Conservation (phyloP, 2,329 filamentous ascomycete species). For the Neopestalotiopsis sp. region DNA sequence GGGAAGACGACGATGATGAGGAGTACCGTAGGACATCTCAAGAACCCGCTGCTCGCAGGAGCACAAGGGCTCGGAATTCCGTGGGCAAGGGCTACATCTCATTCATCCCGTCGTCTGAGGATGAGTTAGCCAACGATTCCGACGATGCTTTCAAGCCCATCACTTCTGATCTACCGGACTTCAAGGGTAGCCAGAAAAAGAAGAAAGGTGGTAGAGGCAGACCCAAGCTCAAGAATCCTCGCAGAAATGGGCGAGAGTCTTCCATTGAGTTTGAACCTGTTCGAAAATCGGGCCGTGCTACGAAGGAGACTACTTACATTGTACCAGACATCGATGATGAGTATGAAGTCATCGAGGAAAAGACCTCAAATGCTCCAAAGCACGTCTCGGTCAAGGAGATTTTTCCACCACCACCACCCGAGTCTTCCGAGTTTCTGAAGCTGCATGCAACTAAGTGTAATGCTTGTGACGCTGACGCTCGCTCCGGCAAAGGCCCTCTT, state of each 20-base stretch:
- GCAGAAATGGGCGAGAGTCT: conserved; percentile 37
- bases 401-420: conserved; percentile 65
- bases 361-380: conserved; percentile 52
- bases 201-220: conserved; percentile 21
- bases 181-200: conserved; percentile 27
- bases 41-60: conserved; percentile 7
- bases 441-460: conserved; percentile 77
- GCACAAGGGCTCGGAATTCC: conserved; percentile 15
- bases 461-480: conserved; percentile 65
- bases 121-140: conserved; percentile 36
- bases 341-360: conserved; percentile 56
- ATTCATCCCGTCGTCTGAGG: conserved; percentile 30
- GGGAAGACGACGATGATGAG: conserved; percentile 17
- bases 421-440: conserved; percentile 69
- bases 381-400: conserved; percentile 72
- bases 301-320: conserved; percentile 50
- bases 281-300: conserved; percentile 56
- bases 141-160: conserved; percentile 26
- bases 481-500: conserved; percentile 68
- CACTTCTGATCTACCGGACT: conserved; percentile 34
- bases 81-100: conserved; percentile 11
- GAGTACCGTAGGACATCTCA: background rate
- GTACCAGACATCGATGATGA: conserved; percentile 67
- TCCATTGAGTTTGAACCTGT: conserved; percentile 60
- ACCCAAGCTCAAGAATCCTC: conserved; percentile 23